Evolutionary conservation across 495 filamentous ascomycete genomes (phyloP), one percentile per base, ranked within the genome.

Genomic region (Platismatia glauca): DNA sequence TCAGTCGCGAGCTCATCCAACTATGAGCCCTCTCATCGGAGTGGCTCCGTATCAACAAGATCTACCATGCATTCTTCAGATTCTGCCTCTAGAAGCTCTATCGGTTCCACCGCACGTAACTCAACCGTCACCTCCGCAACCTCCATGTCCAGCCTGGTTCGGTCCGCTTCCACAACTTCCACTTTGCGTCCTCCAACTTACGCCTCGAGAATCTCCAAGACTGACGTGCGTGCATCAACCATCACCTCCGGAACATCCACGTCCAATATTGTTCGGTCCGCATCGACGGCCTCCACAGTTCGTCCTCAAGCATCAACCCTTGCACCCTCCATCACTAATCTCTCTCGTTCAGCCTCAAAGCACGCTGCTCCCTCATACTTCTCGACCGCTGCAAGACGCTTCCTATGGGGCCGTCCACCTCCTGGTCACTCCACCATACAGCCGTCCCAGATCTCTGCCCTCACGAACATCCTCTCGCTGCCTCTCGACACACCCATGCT

Each of bases 361-460:
- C 50, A 29, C 4, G 29, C 27, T 11, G 29, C 27, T 33, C 50
- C 29, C 27, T 53, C 50, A 31, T 31, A 29, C 50, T 20, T 53
- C 50, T 33, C 29, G 6, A 53, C 50, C 50, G 2, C 29, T 0
- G 29, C 50, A 31, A 53, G 50, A 27, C 50, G 50, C 16, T 9
- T 53, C 13, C 50, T 53, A 27, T 53, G 50, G 50, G 43, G 61
- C 0, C 61, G 43, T 7, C 61, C 56, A 33, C 61, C 61, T 4
- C 22, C 27, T 13, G 3, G 24, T 22, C 55, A 63, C 6, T 29
- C 24, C 35, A 18, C 55, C 4, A n/a, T 57, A 0, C 55, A 56
- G 12, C 61, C 61, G 3, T 27, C 56, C 38, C 61, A 63, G 9
- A 39, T 63, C 0, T 7, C 41, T 4, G 15, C 41, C 3, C 41